Conservation (phyloP, 1,139 yeast genomes). For the Saccharomyces hybrid region DNA sequence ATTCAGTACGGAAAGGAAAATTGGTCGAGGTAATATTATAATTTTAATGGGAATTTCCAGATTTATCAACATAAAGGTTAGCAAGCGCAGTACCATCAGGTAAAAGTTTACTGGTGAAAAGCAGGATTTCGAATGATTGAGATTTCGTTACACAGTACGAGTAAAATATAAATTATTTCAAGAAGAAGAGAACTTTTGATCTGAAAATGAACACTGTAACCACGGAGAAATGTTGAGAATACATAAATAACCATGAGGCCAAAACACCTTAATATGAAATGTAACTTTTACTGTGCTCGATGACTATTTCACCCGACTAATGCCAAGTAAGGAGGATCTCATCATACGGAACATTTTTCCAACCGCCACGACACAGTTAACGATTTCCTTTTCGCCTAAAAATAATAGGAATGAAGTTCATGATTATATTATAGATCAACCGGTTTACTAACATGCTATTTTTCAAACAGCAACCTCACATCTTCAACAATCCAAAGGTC, state of each 20-base stretch:
- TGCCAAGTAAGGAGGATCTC: background rate
- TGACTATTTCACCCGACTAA: background rate
- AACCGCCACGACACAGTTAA: background rate
- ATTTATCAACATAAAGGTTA: no score
- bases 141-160: background rate
- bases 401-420: background rate
- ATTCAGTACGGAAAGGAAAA: background rate
- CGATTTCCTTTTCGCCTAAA: background rate
- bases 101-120: no score
- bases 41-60: background rate
- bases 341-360: background rate
- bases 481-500: constrained; percentile 99
- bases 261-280: background rate
- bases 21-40: background rate
- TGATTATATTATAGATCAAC: background rate
- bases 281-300: background rate
- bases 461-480: constrained; percentile 86
- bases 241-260: background rate
- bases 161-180: background rate
- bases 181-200: background rate
- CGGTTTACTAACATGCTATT: constrained; percentile 1
- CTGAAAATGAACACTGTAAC: background rate
- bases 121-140: background rate
- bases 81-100: background rate
- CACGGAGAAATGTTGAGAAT: background rate